A percentile compares a stretch with the other conserved stretches of the same genome.
Conservation (phyloP, 2,329 filamentous ascomycete species). For the Fusarium kyushuense region DNA sequence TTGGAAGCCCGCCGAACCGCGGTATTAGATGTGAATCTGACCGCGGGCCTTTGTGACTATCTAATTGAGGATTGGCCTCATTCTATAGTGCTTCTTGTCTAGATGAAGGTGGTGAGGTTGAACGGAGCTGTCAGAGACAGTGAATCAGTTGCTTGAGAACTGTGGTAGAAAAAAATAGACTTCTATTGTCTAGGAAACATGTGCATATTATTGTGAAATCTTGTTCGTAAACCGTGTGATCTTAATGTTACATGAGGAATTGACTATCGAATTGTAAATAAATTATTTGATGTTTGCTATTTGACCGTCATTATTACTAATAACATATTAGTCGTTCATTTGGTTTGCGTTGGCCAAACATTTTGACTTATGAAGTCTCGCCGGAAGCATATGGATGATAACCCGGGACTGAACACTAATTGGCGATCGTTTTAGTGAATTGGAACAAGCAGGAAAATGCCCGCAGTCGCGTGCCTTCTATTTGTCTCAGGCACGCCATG, state of each 20-base stretch:
- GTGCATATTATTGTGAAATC: background rate
- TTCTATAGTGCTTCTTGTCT: background rate
- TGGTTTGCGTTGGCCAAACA: background rate
- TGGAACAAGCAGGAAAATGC: background rate
- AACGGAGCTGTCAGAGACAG: background rate
- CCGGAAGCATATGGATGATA: background rate
- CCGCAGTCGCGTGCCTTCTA: slow-evolving; percentile 2
- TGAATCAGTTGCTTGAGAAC: background rate
- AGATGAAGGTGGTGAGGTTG: background rate
- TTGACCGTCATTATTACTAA: background rate
- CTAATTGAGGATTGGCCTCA: background rate
- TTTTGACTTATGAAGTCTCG: background rate
- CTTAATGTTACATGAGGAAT: no score
- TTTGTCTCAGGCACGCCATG: slow-evolving; percentile 4
- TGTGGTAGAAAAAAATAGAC: background rate
- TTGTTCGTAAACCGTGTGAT: background rate
- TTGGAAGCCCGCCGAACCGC: background rate
- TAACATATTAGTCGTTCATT: no score
- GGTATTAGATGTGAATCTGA: background rate
- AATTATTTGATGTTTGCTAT: no score
- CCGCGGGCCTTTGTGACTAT: background rate
- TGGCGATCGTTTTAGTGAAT: background rate
- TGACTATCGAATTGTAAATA: rapidly evolving
- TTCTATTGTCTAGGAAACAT: background rate
- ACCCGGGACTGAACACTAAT: background rate